phyloP scores from a whole-genome alignment of 1,284 basidiomycete species.

The Cryptococcus amylolentus region DNA sequence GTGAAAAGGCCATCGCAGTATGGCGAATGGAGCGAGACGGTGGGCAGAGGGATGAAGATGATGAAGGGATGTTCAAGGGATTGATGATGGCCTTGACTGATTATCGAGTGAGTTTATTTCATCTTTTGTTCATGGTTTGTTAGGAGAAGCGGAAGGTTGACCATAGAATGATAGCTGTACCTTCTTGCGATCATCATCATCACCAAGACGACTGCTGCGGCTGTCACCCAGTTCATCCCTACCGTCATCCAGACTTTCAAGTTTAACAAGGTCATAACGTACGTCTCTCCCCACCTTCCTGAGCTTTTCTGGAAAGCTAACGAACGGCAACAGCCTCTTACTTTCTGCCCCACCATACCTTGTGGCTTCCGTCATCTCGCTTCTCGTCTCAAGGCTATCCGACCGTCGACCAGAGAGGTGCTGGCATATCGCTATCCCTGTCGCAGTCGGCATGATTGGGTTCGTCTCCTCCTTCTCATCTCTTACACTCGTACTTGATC shows the following conservation, averaged over 20 bases:
- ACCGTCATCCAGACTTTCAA: conserved; percentile 32
- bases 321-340: conserved; percentile 17
- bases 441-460: conserved; percentile 41
- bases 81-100: conserved; percentile 23
- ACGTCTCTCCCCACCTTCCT: not conserved
- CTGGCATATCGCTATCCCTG: conserved; percentile 46
- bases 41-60: conserved; percentile 20
- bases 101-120: conserved; percentile 9
- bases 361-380: conserved; percentile 31
- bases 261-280: conserved; percentile 27
- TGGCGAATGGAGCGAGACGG: conserved; percentile 23
- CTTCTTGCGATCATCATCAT: conserved; percentile 21
- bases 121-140: not conserved
- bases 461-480: not conserved
- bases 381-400: conserved; percentile 29
- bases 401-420: conserved; percentile 34
- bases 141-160: not conserved
- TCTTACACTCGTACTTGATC: not conserved
- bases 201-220: conserved; percentile 25
- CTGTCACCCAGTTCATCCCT: conserved; percentile 30
- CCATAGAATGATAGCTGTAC: conserved; percentile 13
- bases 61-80: conserved; percentile 11
- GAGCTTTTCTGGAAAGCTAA: not conserved
- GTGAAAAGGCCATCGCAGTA: conserved; percentile 27
- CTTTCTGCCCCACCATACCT: conserved; percentile 41